A percentile compares a stretch with the other conserved stretches of the same genome.
phyloP scores from a whole-genome alignment of 2,329 filamentous ascomycete species.

The Emergomyces pasteurianus region DNA sequence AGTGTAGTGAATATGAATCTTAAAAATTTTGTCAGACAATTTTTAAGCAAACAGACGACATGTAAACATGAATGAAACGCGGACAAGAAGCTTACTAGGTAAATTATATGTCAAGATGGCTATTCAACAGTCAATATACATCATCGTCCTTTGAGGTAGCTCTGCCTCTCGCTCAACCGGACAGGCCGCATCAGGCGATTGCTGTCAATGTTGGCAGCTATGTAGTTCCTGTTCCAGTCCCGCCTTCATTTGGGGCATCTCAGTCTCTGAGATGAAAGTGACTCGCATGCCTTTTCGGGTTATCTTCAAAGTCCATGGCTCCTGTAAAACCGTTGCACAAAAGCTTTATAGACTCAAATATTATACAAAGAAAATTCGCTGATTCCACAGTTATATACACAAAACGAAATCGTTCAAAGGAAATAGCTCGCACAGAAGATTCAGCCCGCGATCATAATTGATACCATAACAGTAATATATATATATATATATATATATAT shows the following conservation, averaged over 20 bases:
- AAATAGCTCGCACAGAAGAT: not conserved
- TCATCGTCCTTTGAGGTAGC: not conserved
- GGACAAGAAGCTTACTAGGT: no score
- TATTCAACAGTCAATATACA: not conserved
- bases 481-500: no score
- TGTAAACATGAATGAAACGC: not conserved
- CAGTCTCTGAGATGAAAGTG: not conserved
- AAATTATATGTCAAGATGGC: not conserved
- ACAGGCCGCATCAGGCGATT: not conserved
- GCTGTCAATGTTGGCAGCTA: not conserved
- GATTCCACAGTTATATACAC: not conserved
- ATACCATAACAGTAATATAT: not conserved
- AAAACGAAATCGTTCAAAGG: not conserved
- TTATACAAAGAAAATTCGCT: not conserved
- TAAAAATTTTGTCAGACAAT: not conserved
- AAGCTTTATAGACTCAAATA: not conserved
- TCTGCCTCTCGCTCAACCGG: not conserved
- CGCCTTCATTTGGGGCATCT: not conserved
- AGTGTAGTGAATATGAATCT: not conserved
- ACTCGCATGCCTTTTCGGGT: no score
- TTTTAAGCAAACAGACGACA: not conserved
- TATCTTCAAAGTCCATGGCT: no score
- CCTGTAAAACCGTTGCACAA: no score
- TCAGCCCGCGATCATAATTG: not conserved
- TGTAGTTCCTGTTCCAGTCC: not conserved